Base-by-base conservation (phyloP, 306 rosid species). In the Prunus salicina region DNA sequence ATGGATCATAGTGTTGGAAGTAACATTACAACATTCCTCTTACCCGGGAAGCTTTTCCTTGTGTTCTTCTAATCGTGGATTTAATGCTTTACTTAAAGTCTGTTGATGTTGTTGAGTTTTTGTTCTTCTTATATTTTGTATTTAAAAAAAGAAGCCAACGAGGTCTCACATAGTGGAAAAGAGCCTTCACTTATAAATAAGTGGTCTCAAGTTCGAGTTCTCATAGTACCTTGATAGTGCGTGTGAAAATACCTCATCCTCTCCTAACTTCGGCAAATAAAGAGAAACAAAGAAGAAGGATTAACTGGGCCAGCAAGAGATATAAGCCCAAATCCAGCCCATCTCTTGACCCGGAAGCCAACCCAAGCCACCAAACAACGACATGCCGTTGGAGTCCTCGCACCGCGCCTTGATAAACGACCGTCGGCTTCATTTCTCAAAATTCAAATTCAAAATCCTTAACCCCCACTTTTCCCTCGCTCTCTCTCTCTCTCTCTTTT, bases 391-490 rank as follows among this genome's bases (percentile, higher is more conserved):
- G 0, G 64, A 19, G 64, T 20, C 62, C 6, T 56, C 14, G 3
- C 27, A 0, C 61, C 13, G 3, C 20, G 62, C 20, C 4, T 1
- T 15, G 64, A 58, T 60, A 60, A 60, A 60, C 64, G 32, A 55
- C 46, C 60, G 10, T 18, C 62, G 51, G 49, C 56, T 57, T 79
- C 71, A 9, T 71, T 43, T 22, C n/a, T 69, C 51, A 38, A 71
- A 53, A 69, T 85, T 85, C 84, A 81, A 81, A 78, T 53, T 68
- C 63, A 38, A 19, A 50, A 28, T 50, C 53, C 51, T 15, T 2
- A 16, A 62, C 20, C 67, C 58, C 18, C 13, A 15, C 22, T 15
- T 56, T 55, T 38, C 24, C 47, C 1, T 5, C 27, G 67, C 41
- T 67, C 58, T 13, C 55, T 12, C 16, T 7, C 64, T 22, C 76